Evolutionary conservation across 768 basidiomycete genomes (phyloP).

Genomic region (Calvatia gigantea): DNA sequence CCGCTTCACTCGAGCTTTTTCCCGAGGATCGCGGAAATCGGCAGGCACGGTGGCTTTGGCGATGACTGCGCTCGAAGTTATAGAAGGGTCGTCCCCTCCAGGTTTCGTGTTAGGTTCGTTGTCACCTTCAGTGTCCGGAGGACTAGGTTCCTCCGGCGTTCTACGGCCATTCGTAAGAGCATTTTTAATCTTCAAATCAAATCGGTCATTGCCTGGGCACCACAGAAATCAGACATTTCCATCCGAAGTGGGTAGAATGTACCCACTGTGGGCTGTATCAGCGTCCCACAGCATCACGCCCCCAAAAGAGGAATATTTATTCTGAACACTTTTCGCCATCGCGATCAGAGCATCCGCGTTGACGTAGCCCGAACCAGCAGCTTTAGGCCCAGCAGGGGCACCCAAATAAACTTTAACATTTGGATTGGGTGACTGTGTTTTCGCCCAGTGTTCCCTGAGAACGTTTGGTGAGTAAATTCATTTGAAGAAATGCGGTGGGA

Average conservation of each 20-base stretch:
- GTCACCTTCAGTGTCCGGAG: neutral
- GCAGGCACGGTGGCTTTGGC: slow-evolving; percentile 13
- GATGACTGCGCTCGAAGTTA: slow-evolving; percentile 8
- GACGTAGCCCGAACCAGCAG: slow-evolving; percentile 54
- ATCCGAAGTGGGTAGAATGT: slow-evolving; percentile 2
- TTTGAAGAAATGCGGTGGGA: neutral
- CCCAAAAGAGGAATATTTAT: slow-evolving; percentile 56
- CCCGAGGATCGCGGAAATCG: slow-evolving; percentile 27
- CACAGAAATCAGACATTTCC: neutral
- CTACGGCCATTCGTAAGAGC: slow-evolving; percentile 31
- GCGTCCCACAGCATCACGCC: slow-evolving; percentile 52
- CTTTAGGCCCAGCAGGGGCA: slow-evolving; percentile 47
- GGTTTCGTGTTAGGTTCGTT: neutral
- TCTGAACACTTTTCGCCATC: slow-evolving; percentile 41
- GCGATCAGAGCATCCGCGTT: slow-evolving; percentile 36
- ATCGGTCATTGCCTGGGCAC: slow-evolving; percentile 50
- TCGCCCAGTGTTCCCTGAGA: slow-evolving; percentile 58
- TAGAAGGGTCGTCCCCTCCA: neutral
- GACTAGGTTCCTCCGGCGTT: slow-evolving; percentile 11
- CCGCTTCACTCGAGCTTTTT: slow-evolving; percentile 29
- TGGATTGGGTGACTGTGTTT: slow-evolving; percentile 50
- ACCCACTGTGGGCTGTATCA: slow-evolving; percentile 38
- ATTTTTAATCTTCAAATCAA: slow-evolving; percentile 58
- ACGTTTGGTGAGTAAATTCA: neutral
- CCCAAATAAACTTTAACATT: slow-evolving; percentile 61